A percentile compares a stretch with the other conserved stretches of the same genome.
Evolutionary conservation across 345 rosid genomes (phyloP).

Genomic region (Viola odorata): DNA sequence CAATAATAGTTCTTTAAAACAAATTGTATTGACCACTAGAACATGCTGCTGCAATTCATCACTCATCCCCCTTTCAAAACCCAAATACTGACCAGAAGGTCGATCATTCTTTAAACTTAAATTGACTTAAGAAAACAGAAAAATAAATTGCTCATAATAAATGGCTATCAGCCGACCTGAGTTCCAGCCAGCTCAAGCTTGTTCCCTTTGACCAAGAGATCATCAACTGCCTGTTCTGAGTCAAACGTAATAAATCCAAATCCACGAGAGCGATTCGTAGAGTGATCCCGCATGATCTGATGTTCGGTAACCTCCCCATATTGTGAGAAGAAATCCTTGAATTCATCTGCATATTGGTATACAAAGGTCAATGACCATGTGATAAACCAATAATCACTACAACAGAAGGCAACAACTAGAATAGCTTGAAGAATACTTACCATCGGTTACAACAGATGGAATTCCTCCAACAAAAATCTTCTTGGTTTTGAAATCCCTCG

Average conservation of each 20-base stretch:
- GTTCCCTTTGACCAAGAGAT: constrained; percentile 24
- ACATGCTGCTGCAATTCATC: too few species aligned
- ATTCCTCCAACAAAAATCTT: constrained; percentile 95
- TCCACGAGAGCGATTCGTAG: constrained; percentile 31
- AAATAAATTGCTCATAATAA: not conserved
- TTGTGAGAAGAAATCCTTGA: constrained; percentile 28
- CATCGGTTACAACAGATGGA: constrained; percentile 70
- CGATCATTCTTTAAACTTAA: not conserved
- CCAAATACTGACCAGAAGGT: too few species aligned
- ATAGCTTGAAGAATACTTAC: constrained; percentile 23
- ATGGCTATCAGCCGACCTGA: constrained; percentile 15
- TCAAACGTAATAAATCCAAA: constrained; percentile 33
- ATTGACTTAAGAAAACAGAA: not conserved
- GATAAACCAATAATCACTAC: not conserved
- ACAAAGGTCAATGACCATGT: not conserved
- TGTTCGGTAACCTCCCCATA: constrained; percentile 27
- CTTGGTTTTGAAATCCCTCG: constrained; percentile 75
- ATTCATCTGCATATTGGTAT: constrained; percentile 19
- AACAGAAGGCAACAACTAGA: not conserved
- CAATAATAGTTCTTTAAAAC: too few species aligned
- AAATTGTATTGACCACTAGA: too few species aligned
- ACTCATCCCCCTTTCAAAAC: too few species aligned
- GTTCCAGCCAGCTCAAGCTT: constrained; percentile 27
- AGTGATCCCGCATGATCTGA: constrained; percentile 32
- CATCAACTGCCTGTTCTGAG: constrained; percentile 23